These are phyloP conservation scores for Cerrena zonata DNA, from an alignment of 1,284 basidiomycete species.

Conservation along the genomic window DNA sequence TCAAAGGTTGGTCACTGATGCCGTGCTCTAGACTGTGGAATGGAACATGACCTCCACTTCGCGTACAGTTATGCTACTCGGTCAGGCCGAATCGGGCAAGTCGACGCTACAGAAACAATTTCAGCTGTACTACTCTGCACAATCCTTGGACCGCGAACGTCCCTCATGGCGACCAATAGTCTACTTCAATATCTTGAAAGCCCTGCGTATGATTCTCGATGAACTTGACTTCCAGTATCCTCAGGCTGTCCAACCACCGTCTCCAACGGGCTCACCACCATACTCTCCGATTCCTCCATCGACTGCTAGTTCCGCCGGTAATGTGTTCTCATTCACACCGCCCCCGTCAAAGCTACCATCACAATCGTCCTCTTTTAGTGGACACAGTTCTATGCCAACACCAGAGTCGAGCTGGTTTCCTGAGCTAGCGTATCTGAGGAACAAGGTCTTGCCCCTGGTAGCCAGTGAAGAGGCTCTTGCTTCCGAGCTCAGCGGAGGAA, in stretches of 20 bases:
- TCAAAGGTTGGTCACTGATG: constrained; percentile 51
- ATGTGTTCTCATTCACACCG: constrained; percentile 5
- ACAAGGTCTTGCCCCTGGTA: constrained; percentile 56
- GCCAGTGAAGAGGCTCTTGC: constrained; percentile 64
- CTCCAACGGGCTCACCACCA: constrained; percentile 18
- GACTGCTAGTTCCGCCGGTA: constrained; percentile 11
- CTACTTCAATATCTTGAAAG: constrained; percentile 76
- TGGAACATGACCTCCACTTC: neutral
- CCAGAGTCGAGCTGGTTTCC: constrained; percentile 30
- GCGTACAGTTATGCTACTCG: constrained; percentile 38
- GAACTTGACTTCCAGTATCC: constrained; percentile 61
- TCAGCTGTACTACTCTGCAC: constrained; percentile 70
- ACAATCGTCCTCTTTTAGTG: constrained; percentile 12
- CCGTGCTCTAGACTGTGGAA: neutral
- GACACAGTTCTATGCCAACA: constrained; percentile 11
- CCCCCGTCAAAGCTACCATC: neutral
- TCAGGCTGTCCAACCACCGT: constrained; percentile 19
- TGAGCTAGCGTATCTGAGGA: constrained; percentile 49
- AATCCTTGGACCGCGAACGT: constrained; percentile 61
- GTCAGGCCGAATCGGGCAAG: constrained; percentile 77
- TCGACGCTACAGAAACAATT: constrained; percentile 77
- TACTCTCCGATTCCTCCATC: constrained; percentile 13
- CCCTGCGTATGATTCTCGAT: constrained; percentile 67
- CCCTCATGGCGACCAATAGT: constrained; percentile 73
- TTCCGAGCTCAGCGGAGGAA: constrained; percentile 59